Percentiles rank a stretch among this genome's conserved stretches.
These are phyloP conservation scores for Theobroma cacao DNA, from an alignment of 345 rosid genomes.

Conservation along the genomic window DNA sequence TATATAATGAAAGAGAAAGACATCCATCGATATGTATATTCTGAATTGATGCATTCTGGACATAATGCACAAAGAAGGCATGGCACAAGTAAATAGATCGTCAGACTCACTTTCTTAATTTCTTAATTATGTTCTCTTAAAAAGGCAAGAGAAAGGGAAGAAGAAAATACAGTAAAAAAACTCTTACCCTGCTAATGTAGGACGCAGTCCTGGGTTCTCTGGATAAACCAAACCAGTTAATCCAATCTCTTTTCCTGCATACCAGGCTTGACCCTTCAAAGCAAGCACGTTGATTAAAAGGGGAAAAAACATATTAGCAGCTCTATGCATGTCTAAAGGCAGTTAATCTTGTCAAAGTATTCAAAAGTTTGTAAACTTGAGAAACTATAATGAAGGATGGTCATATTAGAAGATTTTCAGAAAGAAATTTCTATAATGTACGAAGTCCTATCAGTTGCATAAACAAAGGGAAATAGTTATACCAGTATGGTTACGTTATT, in stretches of 20 bases:
- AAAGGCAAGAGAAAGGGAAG: no score
- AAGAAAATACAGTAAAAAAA: neutral
- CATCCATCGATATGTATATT: neutral
- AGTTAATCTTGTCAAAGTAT: neutral
- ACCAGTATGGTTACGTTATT: conserved; percentile 35
- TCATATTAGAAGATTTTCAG: neutral
- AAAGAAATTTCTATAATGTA: neutral
- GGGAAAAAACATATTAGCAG: neutral
- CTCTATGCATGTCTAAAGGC: neutral
- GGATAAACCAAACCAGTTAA: conserved; percentile 30
- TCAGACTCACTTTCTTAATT: no score
- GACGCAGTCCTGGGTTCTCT: conserved; percentile 18
- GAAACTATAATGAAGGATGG: neutral
- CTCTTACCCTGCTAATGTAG: conserved; percentile 6
- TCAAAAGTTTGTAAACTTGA: neutral
- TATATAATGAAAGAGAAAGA: neutral
- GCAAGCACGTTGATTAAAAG: neutral
- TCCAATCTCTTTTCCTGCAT: neutral
- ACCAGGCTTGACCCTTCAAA: conserved; percentile 5
- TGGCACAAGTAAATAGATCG: no score
- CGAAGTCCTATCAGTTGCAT: neutral
- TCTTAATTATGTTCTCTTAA: neutral
- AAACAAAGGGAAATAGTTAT: neutral
- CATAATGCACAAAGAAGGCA: neutral
- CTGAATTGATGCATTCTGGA: neutral